Evolutionary conservation across 352 stramenopile species (phyloP).

Genomic region (Phytophthora parvispora): DNA sequence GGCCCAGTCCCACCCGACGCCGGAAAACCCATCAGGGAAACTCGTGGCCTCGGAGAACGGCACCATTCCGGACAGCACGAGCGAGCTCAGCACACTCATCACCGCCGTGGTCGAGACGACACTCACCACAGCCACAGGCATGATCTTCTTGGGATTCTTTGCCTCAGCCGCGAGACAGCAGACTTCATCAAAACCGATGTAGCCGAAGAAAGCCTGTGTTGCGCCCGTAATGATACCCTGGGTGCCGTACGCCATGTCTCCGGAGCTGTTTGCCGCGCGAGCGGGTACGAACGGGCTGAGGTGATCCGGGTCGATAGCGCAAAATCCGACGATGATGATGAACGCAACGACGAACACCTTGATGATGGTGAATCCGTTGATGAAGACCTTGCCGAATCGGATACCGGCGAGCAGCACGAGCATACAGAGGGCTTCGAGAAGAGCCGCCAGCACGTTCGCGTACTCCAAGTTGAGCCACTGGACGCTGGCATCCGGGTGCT

Average conservation of each 20-base stretch:
- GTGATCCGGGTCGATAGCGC: constrained; percentile 79
- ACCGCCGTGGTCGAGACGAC: constrained; percentile 78
- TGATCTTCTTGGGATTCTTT: constrained; percentile 78
- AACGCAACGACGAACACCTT: constrained; percentile 85
- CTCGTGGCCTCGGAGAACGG: constrained; percentile 37
- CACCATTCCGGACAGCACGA: constrained; percentile 87
- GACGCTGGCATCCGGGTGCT: constrained; percentile 32
- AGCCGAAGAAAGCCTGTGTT: constrained; percentile 94
- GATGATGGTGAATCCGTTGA: constrained; percentile 78
- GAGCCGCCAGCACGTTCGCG: constrained; percentile 46
- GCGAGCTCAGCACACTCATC: constrained; percentile 63
- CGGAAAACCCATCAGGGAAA: constrained; percentile 38
- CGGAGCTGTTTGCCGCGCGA: constrained; percentile 27
- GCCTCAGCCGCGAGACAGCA: constrained; percentile 89
- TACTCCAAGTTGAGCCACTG: constrained; percentile 58
- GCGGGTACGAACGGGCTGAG: constrained; percentile 75
- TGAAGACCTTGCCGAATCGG: constrained; percentile 81
- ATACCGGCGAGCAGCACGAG: constrained; percentile 71
- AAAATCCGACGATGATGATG: constrained; percentile 89
- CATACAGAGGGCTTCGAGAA: constrained; percentile 67
- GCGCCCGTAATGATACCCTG: constrained; percentile 84
- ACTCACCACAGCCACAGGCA: constrained; percentile 85
- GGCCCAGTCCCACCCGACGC: constrained; percentile 34
- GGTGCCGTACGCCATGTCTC: constrained; percentile 48
- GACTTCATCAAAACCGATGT: constrained; percentile 96